Base-by-base conservation (phyloP, 2,329 filamentous ascomycete species). In the Aspergillus ibericus region DNA sequence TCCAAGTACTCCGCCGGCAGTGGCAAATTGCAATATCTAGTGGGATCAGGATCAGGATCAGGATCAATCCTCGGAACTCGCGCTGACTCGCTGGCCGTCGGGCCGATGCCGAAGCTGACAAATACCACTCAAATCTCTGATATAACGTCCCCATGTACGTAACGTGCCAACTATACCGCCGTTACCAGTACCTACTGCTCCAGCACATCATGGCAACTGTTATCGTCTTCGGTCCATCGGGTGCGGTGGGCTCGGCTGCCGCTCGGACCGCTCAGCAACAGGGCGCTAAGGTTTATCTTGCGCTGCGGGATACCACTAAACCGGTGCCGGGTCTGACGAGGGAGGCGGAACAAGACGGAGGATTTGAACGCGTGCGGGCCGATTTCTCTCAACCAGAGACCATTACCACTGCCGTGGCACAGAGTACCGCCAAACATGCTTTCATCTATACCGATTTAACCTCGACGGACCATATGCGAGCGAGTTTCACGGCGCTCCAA, bases 171-270 rank as follows among this genome's bases (percentile, higher is more conserved):
- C n/a, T n/a, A n/a, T n/a, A n/a, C n/a, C n/a, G n/a, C n/a, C n/a
- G n/a, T n/a, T n/a, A n/a, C n/a, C n/a, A n/a, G n/a, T n/a, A n/a
- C 22, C 22, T 20, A 25, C 16, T 27, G 35, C 22, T n/a, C 34
- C 47, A 46, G 6, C 22, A 44, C 13, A 38, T 3, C 22, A n/a
- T 38, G 53, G 12, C 12, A 1, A 59, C 47, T 2, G 71, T 78
- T 12, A 77, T 84, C 55, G 68, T 84, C 54, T 83, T 84, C 60
- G 81, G 82, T 20, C 75, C 82, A 15, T 81, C 81, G 10, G 82
- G 82, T 47, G 65, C 65, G 8, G 76, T 82, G 29, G 82, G 75
- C 48, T 76, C 75, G 22, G 65, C 67, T 8, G 70, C 74, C 3
- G 80, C 81, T 5, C 69, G 62, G 13, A 69, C 70, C 27, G 79